These are phyloP conservation scores for Durusdinium trenchii DNA, from an alignment of 73 alveolate species.

Conservation along the genomic window DNA sequence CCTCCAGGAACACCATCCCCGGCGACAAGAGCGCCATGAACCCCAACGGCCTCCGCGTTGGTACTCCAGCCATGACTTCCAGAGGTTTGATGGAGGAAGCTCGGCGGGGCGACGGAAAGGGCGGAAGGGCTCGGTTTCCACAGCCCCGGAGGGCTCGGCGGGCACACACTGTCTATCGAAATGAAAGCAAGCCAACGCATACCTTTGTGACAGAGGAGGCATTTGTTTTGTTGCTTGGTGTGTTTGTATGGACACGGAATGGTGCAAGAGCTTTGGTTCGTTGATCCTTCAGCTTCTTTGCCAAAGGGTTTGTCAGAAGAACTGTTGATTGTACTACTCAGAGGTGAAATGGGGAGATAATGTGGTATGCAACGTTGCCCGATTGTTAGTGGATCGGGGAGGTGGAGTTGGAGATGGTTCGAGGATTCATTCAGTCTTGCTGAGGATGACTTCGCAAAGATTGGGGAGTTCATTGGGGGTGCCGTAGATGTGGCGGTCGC, in stretches of 20 bases:
- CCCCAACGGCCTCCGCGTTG: slow-evolving; percentile 99
- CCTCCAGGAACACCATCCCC: slow-evolving; percentile 97
- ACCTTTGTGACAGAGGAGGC: too few species aligned
- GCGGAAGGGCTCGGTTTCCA: slow-evolving; percentile 95
- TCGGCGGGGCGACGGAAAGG: background rate
- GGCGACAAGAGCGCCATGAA: slow-evolving; percentile 98
- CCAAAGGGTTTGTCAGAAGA: too few species aligned
- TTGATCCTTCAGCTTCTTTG: too few species aligned
- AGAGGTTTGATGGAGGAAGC: slow-evolving; percentile 98
- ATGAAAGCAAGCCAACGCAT: too few species aligned
- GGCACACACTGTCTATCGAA: too few species aligned
- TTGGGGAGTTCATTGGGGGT: slow-evolving; percentile 88
- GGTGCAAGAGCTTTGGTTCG: too few species aligned
- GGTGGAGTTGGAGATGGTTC: background rate
- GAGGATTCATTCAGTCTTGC: background rate
- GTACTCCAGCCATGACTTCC: slow-evolving; percentile 98
- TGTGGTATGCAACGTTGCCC: background rate
- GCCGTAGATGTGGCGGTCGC: slow-evolving; percentile 94
- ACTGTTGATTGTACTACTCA: too few species aligned
- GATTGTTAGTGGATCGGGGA: background rate
- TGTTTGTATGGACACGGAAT: too few species aligned
- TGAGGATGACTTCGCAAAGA: slow-evolving; percentile 60
- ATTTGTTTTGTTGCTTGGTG: too few species aligned
- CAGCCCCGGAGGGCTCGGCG: too few species aligned
- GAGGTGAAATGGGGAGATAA: background rate